Evolutionary conservation across 2,329 filamentous ascomycete species (phyloP).

Genomic region (Fusarium sacchari): DNA sequence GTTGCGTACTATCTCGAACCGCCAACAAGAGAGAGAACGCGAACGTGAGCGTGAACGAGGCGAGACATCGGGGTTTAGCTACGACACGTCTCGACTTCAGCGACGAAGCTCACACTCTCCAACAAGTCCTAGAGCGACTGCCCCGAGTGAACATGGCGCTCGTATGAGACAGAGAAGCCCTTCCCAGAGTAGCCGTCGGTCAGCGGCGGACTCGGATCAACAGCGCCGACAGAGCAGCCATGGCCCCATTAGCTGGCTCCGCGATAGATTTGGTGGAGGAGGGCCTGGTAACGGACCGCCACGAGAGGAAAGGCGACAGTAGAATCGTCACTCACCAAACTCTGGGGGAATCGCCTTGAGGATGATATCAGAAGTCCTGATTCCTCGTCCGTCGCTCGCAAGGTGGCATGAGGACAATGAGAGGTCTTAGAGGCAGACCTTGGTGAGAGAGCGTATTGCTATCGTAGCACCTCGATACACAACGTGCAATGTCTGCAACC

Average conservation of each 20-base stretch:
- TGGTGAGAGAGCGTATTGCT: neutral
- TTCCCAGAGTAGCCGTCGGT: slow-evolving; percentile 49
- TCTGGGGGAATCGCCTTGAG: slow-evolving; percentile 1
- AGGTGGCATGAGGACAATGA: neutral
- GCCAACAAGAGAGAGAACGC: slow-evolving; percentile 40
- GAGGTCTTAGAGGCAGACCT: neutral
- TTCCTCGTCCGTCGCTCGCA: slow-evolving; percentile 1
- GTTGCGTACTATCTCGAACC: slow-evolving; percentile 44
- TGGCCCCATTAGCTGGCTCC: slow-evolving; percentile 57
- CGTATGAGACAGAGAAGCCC: slow-evolving; percentile 53
- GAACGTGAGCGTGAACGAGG: slow-evolving; percentile 39
- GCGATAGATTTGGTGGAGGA: slow-evolving; percentile 53
- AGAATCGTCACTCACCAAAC: slow-evolving; percentile 30
- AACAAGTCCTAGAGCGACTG: slow-evolving; percentile 47
- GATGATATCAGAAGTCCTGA: neutral
- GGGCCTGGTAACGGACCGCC: slow-evolving; percentile 42
- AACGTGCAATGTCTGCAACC: neutral
- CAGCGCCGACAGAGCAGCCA: slow-evolving; percentile 45
- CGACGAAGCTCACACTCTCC: slow-evolving; percentile 54
- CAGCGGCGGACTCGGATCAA: slow-evolving; percentile 44
- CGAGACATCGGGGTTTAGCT: slow-evolving; percentile 42
- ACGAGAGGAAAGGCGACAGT: slow-evolving; percentile 45
- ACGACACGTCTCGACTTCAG: slow-evolving; percentile 49
- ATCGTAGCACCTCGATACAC: neutral
- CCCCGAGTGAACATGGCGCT: slow-evolving; percentile 45